Evolutionary conservation across 768 basidiomycete species (phyloP).

Genomic region (Lactarius tabidus): DNA sequence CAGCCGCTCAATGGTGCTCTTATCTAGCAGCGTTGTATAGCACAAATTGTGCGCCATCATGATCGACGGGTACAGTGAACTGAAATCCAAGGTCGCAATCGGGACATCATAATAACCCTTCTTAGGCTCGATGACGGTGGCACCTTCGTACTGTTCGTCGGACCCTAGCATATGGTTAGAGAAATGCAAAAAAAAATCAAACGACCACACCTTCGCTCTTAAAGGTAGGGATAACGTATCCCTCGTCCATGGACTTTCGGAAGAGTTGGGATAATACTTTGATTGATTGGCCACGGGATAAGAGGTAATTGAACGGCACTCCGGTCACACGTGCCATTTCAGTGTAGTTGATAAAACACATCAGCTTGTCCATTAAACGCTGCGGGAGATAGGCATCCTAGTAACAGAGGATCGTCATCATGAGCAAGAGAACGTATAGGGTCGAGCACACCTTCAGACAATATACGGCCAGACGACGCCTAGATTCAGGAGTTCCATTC

Average conservation of each 20-base stretch:
- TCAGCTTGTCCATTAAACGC: slow-evolving; percentile 91
- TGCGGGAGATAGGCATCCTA: slow-evolving; percentile 99
- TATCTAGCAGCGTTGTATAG: slow-evolving; percentile 93
- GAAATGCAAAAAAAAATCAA: neutral
- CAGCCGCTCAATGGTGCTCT: slow-evolving; percentile 69
- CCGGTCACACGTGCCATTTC: slow-evolving; percentile 99
- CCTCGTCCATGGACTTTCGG: slow-evolving; percentile 87
- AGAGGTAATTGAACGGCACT: slow-evolving; percentile 96
- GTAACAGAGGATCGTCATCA: neutral
- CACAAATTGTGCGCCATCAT: slow-evolving; percentile 99
- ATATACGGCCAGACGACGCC: slow-evolving; percentile 92
- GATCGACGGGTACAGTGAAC: slow-evolving; percentile 97
- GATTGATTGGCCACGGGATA: slow-evolving; percentile 95
- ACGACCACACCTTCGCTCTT: slow-evolving; percentile 70
- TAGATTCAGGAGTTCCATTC: slow-evolving; percentile 91
- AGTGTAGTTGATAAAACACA: slow-evolving; percentile 98
- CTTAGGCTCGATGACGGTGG: slow-evolving; percentile 96
- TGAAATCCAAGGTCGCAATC: slow-evolving; percentile 98
- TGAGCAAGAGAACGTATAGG: neutral
- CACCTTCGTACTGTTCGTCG: slow-evolving; percentile 98
- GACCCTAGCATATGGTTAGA: slow-evolving; percentile 45
- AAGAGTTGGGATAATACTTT: slow-evolving; percentile 96
- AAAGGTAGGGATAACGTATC: slow-evolving; percentile 81
- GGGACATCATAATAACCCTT: slow-evolving; percentile 96
- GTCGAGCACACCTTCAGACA: slow-evolving; percentile 80